A percentile compares a stretch with the other conserved stretches of the same genome.
phyloP scores from a whole-genome alignment of 768 basidiomycete genomes.

The Podaxis mareebaensis region DNA sequence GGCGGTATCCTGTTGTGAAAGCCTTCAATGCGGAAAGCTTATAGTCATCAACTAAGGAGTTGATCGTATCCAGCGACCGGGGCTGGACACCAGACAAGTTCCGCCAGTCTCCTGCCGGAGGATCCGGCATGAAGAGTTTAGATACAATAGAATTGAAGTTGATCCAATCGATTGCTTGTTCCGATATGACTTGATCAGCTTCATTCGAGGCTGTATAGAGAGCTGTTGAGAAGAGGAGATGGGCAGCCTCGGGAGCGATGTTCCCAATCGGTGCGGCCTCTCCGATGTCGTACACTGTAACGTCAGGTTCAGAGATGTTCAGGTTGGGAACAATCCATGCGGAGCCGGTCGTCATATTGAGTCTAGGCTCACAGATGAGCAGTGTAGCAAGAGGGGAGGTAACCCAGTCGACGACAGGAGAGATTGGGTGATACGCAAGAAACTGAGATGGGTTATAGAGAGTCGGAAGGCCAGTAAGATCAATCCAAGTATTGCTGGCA shows the following conservation, averaged over 20 bases:
- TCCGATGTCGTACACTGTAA: background rate
- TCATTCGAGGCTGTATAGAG: background rate
- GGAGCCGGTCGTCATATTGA: background rate
- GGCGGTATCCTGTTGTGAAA: constrained; percentile 1
- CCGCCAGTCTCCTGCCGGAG: background rate
- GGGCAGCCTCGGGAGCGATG: background rate
- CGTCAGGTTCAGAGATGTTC: constrained; percentile 1
- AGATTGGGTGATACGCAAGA: constrained; percentile 1
- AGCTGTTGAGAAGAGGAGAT: background rate
- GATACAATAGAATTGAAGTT: constrained; percentile 1
- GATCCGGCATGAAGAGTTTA: constrained; percentile 7
- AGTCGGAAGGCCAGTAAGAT: background rate
- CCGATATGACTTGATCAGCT: background rate
- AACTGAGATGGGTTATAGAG: constrained; percentile 2
- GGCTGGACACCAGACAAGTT: background rate
- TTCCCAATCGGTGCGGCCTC: background rate
- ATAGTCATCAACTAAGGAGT: background rate
- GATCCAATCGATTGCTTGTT: background rate
- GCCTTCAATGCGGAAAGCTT: constrained; percentile 1
- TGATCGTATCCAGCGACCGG: background rate
- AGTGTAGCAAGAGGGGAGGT: background rate
- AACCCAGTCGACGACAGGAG: background rate
- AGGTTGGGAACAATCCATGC: background rate
- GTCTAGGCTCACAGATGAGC: background rate
- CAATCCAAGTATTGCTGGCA: background rate